phyloP scores from a whole-genome alignment of 2,329 filamentous ascomycete genomes.

The Xylaria sp. region DNA sequence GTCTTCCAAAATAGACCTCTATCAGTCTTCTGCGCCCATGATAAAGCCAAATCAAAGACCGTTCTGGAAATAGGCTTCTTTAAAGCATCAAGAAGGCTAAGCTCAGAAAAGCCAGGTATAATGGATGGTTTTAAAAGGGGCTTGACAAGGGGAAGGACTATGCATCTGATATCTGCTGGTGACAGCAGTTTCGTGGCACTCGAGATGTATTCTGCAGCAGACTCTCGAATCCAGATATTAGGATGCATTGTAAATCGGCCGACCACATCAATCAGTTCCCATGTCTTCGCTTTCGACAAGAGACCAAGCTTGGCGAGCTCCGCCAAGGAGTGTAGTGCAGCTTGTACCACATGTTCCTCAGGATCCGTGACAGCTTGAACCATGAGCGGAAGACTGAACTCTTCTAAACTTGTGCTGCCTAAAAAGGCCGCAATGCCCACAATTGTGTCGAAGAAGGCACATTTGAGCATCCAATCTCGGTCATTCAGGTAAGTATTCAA shows the following conservation, averaged over 20 bases:
- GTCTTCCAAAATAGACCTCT: conserved; percentile 89
- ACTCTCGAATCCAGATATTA: conserved; percentile 94
- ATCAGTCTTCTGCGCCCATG: conserved; percentile 85
- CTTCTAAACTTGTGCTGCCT: conserved; percentile 87
- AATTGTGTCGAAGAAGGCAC: conserved; percentile 94
- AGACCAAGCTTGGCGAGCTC: conserved; percentile 89
- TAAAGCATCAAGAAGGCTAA: conserved; percentile 80
- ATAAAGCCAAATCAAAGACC: conserved; percentile 84
- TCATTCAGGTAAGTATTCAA: conserved; percentile 98
- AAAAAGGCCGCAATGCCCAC: conserved; percentile 92
- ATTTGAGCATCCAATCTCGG: conserved; percentile 94
- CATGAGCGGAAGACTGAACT: conserved; percentile 96
- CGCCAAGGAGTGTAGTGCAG: conserved; percentile 86
- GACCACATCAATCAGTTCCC: conserved; percentile 87
- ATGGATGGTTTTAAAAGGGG: conserved; percentile 83
- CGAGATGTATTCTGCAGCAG: conserved; percentile 84
- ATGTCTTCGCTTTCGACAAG: conserved; percentile 83
- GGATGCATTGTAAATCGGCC: conserved; percentile 91
- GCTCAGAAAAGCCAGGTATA: conserved; percentile 73
- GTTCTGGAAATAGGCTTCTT: conserved; percentile 82
- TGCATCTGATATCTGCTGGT: conserved; percentile 82
- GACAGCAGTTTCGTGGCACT: conserved; percentile 80
- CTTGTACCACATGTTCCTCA: conserved; percentile 94
- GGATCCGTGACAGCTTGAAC: conserved; percentile 91
- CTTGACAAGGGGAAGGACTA: conserved; percentile 80